A percentile compares a stretch with the other conserved stretches of the same genome.
Conservation (phyloP, 106 monocot species). For the Dendrobium huoshanense region DNA sequence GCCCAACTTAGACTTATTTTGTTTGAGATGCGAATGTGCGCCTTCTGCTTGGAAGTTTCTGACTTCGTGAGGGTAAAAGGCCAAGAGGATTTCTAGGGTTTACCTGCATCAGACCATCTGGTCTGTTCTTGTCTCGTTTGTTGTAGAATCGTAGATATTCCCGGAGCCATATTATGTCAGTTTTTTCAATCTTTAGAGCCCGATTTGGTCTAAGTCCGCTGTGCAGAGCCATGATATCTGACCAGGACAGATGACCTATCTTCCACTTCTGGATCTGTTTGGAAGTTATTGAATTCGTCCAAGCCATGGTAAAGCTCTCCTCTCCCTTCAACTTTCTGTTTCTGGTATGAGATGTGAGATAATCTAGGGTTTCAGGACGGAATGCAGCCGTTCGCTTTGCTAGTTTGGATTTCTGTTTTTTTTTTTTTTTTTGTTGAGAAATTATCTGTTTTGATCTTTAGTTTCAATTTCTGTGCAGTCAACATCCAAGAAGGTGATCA, state of each 20-base stretch:
- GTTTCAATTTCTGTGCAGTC: slow-evolving; percentile 2
- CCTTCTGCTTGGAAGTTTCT: no score
- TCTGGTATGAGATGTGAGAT: not conserved
- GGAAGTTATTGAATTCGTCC: slow-evolving; percentile 9
- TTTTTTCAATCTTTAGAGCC: no score
- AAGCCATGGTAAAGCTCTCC: slow-evolving; percentile 19
- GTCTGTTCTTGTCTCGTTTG: no score
- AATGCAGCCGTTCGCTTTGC: slow-evolving; percentile 4
- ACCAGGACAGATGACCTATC: slow-evolving; percentile 3
- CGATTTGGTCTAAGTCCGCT: no score
- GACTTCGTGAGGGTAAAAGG: no score
- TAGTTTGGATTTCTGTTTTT: not conserved
- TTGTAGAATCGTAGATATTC: no score
- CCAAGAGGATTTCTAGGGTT: no score
- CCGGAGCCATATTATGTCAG: no score
- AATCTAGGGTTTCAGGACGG: not conserved
- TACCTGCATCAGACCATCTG: no score
- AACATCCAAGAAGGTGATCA: slow-evolving; percentile 29
- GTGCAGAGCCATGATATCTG: not conserved
- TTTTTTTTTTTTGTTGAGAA: no score
- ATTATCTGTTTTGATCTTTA: not conserved
- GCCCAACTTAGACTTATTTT: no score
- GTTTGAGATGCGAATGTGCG: no score
- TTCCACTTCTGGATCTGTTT: slow-evolving; percentile 24
- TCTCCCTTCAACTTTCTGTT: not conserved